phyloP scores from a whole-genome alignment of 306 rosid species.

The Fragaria ananassa region DNA sequence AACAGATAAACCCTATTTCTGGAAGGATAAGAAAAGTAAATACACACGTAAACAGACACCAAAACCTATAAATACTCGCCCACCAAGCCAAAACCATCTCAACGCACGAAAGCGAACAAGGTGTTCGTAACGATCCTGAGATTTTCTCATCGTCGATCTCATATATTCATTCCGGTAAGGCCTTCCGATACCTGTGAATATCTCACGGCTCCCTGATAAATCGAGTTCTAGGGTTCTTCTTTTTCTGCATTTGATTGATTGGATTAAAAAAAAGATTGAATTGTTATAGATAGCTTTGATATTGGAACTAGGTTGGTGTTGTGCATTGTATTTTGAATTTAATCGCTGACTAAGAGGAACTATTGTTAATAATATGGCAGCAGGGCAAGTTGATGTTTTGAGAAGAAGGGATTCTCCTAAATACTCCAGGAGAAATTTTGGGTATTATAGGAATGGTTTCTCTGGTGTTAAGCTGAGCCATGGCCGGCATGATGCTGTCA shows the following conservation, averaged over 20 bases:
- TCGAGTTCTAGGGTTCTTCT: slow-evolving; percentile 42
- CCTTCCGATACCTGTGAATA: slow-evolving; percentile 50
- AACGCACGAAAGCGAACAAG: neutral
- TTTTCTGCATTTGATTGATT: neutral
- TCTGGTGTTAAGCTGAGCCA: slow-evolving; percentile 6
- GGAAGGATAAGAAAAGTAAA: neutral
- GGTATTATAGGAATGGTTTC: slow-evolving; percentile 21
- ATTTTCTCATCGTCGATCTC: neutral
- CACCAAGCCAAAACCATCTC: neutral
- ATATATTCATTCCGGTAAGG: slow-evolving; percentile 54
- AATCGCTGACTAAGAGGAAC: slow-evolving; percentile 43
- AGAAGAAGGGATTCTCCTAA: slow-evolving; percentile 43
- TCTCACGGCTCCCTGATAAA: slow-evolving; percentile 28
- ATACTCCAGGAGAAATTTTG: slow-evolving; percentile 33
- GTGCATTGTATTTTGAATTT: slow-evolving; percentile 24
- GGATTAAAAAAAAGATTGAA: slow-evolving; percentile 6
- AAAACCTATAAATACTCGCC: neutral
- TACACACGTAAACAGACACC: neutral
- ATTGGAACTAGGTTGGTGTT: neutral
- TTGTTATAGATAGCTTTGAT: neutral
- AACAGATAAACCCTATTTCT: neutral
- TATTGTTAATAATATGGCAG: slow-evolving; percentile 69
- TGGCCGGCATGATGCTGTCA: slow-evolving; percentile 19
- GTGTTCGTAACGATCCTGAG: neutral
- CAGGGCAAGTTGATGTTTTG: slow-evolving; percentile 58